Base-by-base conservation (phyloP, 2,329 filamentous ascomycete species). In the Fusarium sp. region DNA sequence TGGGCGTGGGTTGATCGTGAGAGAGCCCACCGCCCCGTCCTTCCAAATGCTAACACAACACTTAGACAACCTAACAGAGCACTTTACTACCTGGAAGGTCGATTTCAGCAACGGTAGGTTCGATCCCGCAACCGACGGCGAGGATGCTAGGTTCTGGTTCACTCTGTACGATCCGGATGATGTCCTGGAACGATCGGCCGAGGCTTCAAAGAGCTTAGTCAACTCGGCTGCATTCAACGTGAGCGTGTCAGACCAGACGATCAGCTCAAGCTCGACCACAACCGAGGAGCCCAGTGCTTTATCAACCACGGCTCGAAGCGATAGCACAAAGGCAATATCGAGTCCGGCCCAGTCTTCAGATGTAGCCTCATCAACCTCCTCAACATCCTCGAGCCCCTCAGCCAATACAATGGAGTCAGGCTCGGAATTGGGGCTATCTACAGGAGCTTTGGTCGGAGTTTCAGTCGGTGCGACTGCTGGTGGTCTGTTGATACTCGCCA, bases 1-100 rank as follows among this genome's bases (percentile, higher is more conserved):
- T 48, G 46, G 46, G 46, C 46, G 3, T 48, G 46, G 46, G 46
- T 48, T 8, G 46, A 48, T 13, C 46, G 46, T 48, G 18, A 48
- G 46, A 48, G 28, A 18, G 23, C 11, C 46, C n/a, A 31, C 10
- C 11, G 31, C n/a, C 34, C 34, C 30, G 16, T 13, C 2, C 28
- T 23, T 48, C 8, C n/a, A n/a, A 7, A 2, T 48, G 16, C 30
- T 48, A n/a, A 48, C n/a, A 36, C 6, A 12, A 34, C 11, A 30
- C 10, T 13, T 48, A 48, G 46, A 48, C 11, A 48, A 48, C 30
- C 30, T 48, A 6, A 48, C 46, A 11, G 46, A 48, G 28, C 28
- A 16, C 4, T 48, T 30, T 9, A 48, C 46, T 12, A 48, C 30
- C 8, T 48, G 30, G 46, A 48, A 7, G 30, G 46, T 48, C 23